Evolutionary conservation across 2,329 filamentous ascomycete genomes (phyloP), one percentile per base, ranked within the genome.

Genomic region (Pseudonectria foliicola): DNA sequence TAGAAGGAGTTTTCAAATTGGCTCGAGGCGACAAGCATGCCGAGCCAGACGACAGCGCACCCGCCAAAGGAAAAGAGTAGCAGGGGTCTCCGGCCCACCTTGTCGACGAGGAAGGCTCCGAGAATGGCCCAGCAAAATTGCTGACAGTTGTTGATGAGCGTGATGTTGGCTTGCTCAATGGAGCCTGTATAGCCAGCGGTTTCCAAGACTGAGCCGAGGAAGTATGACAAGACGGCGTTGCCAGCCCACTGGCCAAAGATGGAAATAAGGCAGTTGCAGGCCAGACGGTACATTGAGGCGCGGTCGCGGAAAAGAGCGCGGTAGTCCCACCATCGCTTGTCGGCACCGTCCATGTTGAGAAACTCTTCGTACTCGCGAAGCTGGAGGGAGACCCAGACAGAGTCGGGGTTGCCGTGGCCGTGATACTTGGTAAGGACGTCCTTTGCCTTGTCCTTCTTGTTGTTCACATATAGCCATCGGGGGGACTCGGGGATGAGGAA

Each of bases 21-120:
- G 7, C 62, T 53, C 4, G 64, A 61, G 5, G 64, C 65, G 11
- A 69, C 58, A 7, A 68, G 71, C 55, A 75, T 66, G 35, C 62
- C 67, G 13, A 73, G 55, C 63, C 72, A 73, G 40, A 71, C 59
- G 8, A 70, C 43, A 34, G 66, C 67, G 35, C 70, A 66, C 15
- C 62, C 63, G 2, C 64, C 57, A 44, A 71, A 66, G 14, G 67
- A 70, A 39, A 67, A 67, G 33, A 76, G 52, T 27, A 75, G 60
- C 23, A 74, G 59, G n/a, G 65, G 66, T 10, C 73, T 68, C 25
- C 73, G 70, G 25, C 73, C 70, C 21, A 74, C 47, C 25, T 50
- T 56, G 38, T 74, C 71, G 16, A 74, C 67, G 3, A 74, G 49
- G 10, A 59, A 52, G 13, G 72, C 69, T 21, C 73, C 73, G 11